These are phyloP conservation scores for Teratosphaeriaceae sp. DNA, from an alignment of 2,329 filamentous ascomycete species.

Conservation along the genomic window DNA sequence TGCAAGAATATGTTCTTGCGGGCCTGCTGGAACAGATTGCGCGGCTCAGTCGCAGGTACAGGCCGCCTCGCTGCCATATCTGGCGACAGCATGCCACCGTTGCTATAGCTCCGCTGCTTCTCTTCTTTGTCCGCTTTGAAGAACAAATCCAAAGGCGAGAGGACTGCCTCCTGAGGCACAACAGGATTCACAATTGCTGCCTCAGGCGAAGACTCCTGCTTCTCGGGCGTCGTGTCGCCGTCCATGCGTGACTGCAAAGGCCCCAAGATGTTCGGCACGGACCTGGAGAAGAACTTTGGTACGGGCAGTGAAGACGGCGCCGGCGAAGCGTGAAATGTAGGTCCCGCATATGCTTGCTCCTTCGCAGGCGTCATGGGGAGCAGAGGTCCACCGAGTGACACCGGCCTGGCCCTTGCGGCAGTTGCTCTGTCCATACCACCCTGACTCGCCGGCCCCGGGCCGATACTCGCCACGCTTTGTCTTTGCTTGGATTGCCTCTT, in stretches of 20 bases:
- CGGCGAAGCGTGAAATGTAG: constrained; percentile 91
- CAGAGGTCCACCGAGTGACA: constrained; percentile 38
- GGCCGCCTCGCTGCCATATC: constrained; percentile 30
- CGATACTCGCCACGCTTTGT: constrained; percentile 11
- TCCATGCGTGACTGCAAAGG: constrained; percentile 39
- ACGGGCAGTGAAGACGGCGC: constrained; percentile 85
- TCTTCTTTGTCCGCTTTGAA: constrained; percentile 83
- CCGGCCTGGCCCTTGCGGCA: constrained; percentile 28
- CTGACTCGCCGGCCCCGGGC: constrained; percentile 12
- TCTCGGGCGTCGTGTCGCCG: constrained; percentile 35
- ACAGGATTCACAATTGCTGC: constrained; percentile 37
- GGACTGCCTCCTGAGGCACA: constrained; percentile 35
- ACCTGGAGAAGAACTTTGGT: constrained; percentile 78
- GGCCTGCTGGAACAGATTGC: constrained; percentile 22
- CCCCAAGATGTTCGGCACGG: constrained; percentile 58
- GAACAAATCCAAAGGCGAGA: constrained; percentile 82
- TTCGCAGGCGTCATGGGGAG: constrained; percentile 39
- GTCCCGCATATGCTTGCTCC: constrained; percentile 69
- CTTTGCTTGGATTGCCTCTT: constrained; percentile 18
- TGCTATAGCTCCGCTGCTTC: constrained; percentile 58
- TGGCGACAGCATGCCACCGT: constrained; percentile 52
- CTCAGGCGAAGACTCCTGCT: constrained; percentile 47
- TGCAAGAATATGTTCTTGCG: constrained; percentile 56
- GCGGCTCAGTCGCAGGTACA: constrained; percentile 16
- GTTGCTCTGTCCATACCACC: constrained; percentile 15